Conservation (phyloP, 371 early-diverging fungal species). For the Capillidium rhysosporum region DNA sequence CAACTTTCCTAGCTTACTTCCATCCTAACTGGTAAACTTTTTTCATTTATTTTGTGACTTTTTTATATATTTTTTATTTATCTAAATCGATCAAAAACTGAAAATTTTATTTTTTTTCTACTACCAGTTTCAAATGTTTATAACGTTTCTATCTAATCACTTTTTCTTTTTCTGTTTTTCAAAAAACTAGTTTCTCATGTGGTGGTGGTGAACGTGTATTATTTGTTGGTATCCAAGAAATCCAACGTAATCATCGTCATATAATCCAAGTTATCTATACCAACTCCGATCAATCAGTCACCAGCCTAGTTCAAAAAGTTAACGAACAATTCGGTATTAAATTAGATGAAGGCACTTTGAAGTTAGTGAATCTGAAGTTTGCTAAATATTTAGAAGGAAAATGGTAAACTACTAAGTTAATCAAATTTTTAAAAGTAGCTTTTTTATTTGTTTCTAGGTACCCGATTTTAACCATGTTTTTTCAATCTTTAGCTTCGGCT, state of each 20-base stretch:
- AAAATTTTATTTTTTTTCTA: too few species aligned
- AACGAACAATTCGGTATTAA: constrained; percentile 56
- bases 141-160: too few species aligned
- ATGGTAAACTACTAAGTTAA: constrained; percentile 17
- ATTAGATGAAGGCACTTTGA: constrained; percentile 28
- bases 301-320: constrained; percentile 34
- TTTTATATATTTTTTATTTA: too few species aligned
- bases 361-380: constrained; percentile 31
- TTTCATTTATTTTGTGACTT: too few species aligned
- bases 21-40: constrained; percentile 59
- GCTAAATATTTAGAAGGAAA: constrained; percentile 48
- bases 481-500: constrained; percentile 69
- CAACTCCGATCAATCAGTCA: constrained; percentile 32
- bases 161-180: neutral
- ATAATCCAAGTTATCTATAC: constrained; percentile 58
- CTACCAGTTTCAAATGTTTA: too few species aligned
- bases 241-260: constrained; percentile 38
- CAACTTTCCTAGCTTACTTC: constrained; percentile 49
- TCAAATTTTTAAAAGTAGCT: neutral
- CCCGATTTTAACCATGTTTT: constrained; percentile 59
- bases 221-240: constrained; percentile 65
- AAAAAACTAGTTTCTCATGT: constrained; percentile 45
- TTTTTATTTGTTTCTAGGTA: constrained; percentile 21
- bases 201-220: constrained; percentile 95
- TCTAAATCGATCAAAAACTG: too few species aligned